These are phyloP conservation scores for Dendrostoma leiphaemia DNA, from an alignment of 2,329 filamentous ascomycete species.

Conservation along the genomic window DNA sequence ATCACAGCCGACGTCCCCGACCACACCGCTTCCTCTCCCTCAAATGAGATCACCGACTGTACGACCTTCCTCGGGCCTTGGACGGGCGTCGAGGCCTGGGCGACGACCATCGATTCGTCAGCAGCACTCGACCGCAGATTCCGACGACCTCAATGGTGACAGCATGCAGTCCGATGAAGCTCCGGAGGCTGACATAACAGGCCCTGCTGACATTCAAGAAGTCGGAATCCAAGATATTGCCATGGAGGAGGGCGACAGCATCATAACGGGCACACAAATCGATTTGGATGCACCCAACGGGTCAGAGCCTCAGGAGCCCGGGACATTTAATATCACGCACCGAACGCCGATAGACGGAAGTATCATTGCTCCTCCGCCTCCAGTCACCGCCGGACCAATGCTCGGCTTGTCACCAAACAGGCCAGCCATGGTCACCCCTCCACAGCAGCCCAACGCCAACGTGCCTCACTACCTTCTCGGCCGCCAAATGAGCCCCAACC, in stretches of 20 bases:
- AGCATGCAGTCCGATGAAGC: slow-evolving; percentile 78
- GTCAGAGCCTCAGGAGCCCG: slow-evolving; percentile 81
- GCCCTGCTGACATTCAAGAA: slow-evolving; percentile 75
- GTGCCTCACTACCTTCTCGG: slow-evolving; percentile 80
- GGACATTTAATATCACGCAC: slow-evolving; percentile 93
- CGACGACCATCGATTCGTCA: slow-evolving; percentile 85
- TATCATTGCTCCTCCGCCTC: slow-evolving; percentile 64
- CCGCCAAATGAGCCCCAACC: slow-evolving; percentile 64
- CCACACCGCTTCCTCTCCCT: slow-evolving; percentile 72
- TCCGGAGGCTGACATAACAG: slow-evolving; percentile 74
- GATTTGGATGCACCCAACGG: slow-evolving; percentile 75
- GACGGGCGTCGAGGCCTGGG: slow-evolving; percentile 54
- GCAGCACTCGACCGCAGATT: slow-evolving; percentile 85
- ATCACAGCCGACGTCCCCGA: slow-evolving; percentile 91
- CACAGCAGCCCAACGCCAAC: slow-evolving; percentile 70
- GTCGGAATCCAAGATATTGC: slow-evolving; percentile 82
- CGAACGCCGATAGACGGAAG: slow-evolving; percentile 81
- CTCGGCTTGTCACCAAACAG: slow-evolving; percentile 74
- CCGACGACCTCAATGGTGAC: slow-evolving; percentile 82
- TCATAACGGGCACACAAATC: slow-evolving; percentile 73
- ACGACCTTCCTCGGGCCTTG: slow-evolving; percentile 51
- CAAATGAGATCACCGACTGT: slow-evolving; percentile 58
- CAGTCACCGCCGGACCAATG: slow-evolving; percentile 45
- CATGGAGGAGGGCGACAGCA: slow-evolving; percentile 76
- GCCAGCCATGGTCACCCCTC: slow-evolving; percentile 66